These are phyloP conservation scores for Candida khao-thaluensis DNA, from an alignment of 805 yeast species.

Conservation along the genomic window DNA sequence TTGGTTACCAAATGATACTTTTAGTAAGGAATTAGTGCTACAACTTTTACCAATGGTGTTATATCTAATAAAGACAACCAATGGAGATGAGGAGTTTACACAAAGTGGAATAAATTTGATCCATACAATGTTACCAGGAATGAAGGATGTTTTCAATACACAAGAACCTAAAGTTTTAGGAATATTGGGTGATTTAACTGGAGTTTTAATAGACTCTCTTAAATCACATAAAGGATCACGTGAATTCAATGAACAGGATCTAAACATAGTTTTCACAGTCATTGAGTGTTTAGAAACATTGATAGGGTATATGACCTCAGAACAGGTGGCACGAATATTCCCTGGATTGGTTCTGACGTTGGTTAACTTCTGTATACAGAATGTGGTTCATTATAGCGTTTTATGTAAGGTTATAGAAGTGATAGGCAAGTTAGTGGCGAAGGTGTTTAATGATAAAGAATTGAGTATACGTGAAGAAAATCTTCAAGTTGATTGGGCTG, in stretches of 20 bases:
- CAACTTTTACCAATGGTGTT: conserved; percentile 35
- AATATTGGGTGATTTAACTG: conserved; percentile 29
- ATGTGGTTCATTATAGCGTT: conserved; percentile 22
- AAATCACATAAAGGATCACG: conserved; percentile 2
- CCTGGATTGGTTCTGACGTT: conserved; percentile 40
- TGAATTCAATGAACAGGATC: conserved; percentile 6
- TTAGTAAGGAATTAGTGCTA: conserved; percentile 26
- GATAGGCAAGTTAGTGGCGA: conserved; percentile 20
- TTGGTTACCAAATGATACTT: conserved; percentile 26
- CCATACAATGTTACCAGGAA: neutral
- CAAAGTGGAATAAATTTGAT: neutral
- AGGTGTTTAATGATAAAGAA: conserved; percentile 31
- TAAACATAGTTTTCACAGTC: neutral
- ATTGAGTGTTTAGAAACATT: neutral
- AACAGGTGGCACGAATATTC: conserved; percentile 36
- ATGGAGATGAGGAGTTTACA: neutral
- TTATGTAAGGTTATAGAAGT: conserved; percentile 22
- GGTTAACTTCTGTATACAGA: conserved; percentile 25
- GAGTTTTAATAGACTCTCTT: conserved; percentile 23
- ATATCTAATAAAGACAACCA: conserved; percentile 8
- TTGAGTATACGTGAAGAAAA: conserved; percentile 3
- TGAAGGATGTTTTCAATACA: conserved; percentile 8
- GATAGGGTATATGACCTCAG: conserved; percentile 21
- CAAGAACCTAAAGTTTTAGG: conserved; percentile 21
- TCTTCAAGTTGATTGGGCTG: conserved; percentile 1